These are phyloP conservation scores for Xerocomus amazonicus DNA, from an alignment of 1,284 basidiomycete species.

Conservation along the genomic window DNA sequence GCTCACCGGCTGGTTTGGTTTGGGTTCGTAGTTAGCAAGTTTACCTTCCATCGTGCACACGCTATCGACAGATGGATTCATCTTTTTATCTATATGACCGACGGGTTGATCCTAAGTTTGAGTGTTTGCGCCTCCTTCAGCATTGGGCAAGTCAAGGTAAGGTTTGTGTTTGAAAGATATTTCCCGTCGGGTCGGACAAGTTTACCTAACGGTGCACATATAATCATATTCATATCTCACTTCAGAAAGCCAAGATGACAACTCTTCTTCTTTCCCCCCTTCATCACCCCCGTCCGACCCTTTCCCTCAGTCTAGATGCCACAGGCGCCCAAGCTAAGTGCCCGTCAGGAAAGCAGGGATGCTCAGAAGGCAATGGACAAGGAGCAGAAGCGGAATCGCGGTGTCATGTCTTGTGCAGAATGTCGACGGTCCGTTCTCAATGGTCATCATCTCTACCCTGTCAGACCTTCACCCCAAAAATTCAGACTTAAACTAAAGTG, in stretches of 20 bases:
- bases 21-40: conserved; percentile 25
- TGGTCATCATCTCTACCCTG: neutral
- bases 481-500: conserved; percentile 71
- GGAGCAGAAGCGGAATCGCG: conserved; percentile 61
- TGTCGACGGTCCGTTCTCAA: conserved; percentile 53
- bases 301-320: conserved; percentile 18
- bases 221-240: conserved; percentile 1
- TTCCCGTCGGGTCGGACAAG: neutral
- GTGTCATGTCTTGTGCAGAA: conserved; percentile 69
- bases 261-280: neutral
- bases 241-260: neutral
- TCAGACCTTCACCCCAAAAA: neutral
- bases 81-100: no score
- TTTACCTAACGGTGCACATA: conserved; percentile 23
- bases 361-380: conserved; percentile 39
- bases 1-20: conserved; percentile 41
- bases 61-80: no score
- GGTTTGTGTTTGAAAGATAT: no score
- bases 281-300: neutral
- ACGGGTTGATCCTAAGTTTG: no score
- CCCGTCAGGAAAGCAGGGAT: conserved; percentile 29
- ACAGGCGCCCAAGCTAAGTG: conserved; percentile 28
- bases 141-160: no score
- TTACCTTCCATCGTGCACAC: no score
- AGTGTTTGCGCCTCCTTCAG: no score